Evolutionary conservation across 257 asterid genomes (phyloP), one percentile per base, ranked within the genome.

Genomic region (Ajuga chamaepitys): DNA sequence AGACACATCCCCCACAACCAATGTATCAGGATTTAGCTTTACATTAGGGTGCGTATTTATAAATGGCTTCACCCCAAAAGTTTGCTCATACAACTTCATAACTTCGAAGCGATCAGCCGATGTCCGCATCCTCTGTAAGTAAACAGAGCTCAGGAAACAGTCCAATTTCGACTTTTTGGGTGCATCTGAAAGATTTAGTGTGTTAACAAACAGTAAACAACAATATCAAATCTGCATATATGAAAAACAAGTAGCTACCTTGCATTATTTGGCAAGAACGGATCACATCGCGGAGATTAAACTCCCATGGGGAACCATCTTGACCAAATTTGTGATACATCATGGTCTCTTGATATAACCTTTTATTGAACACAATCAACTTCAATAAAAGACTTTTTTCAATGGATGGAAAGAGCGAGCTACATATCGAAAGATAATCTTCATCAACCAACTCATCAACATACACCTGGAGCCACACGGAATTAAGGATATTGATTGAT

Each of bases 301-400:
- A 93, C 83, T 93, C 99, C 99, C 99, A 93, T 20, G 99, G 99
- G 73, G 96, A 89, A 76, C 99, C 99, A 58, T 81, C 86, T 74
- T 83, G 96, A 70, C 86, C 97, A 58, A 93, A 93, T 52, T 83
- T 89, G 70, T 76, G 87, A 73, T 74, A 35, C 28, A 83, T 14
- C 99, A 93, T 89, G 13, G 84, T 89, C 32, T 93, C 96, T 71
- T 82, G 83, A 70, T 86, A 88, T 55, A 93, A 77, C 71, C 81
- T 82, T 75, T 83, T 88, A 77, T 93, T 93, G 60, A 93, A 86
- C 40, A 25, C 58, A 64, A 93, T 84, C 79, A 93, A 76, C 68
- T 88, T 89, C 54, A 20, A 28, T 44, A 88, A 80, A 58, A 86
- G 80, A 44, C 81, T 45, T 66, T 58, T 75, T 64, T 84, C 80